These are phyloP conservation scores for Carallia pectinifolia DNA, from an alignment of 345 rosid species.

Conservation along the genomic window DNA sequence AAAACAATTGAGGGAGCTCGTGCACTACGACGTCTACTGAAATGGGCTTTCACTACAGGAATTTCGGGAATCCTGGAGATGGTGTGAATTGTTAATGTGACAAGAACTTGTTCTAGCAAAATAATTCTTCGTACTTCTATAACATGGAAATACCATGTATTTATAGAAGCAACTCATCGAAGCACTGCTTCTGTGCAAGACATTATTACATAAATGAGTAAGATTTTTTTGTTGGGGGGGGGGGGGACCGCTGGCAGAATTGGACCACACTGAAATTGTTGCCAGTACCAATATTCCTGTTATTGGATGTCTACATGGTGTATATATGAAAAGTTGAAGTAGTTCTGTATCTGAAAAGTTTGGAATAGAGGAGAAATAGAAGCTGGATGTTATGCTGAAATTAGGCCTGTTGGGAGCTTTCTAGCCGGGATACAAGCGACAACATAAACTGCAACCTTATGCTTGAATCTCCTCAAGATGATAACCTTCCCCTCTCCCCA, in stretches of 20 bases:
- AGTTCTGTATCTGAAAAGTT: too few relatives aligned
- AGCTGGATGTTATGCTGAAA: constrained; percentile 27
- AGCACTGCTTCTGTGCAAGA: neutral
- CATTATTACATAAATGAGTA: neutral
- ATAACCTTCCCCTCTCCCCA: constrained; percentile 49
- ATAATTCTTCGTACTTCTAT: neutral
- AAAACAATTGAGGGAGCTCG: neutral
- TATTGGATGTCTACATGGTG: too few relatives aligned
- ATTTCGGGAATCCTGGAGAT: too few relatives aligned
- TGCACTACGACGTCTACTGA: too few relatives aligned
- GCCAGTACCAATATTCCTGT: too few relatives aligned
- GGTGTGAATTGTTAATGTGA: too few relatives aligned
- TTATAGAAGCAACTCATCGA: neutral
- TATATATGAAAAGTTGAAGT: too few relatives aligned
- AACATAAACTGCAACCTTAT: constrained; percentile 34
- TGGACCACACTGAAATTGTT: neutral
- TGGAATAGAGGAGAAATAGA: neutral
- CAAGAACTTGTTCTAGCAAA: neutral
- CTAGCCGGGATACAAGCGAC: constrained; percentile 35
- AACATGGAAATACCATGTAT: neutral
- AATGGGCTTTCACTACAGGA: too few relatives aligned
- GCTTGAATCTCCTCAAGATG: constrained; percentile 45
- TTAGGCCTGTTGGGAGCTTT: constrained; percentile 27
- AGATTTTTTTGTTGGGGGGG: too few relatives aligned
- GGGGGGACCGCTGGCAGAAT: neutral